A percentile compares a stretch with the other conserved stretches of the same genome.
phyloP scores from a whole-genome alignment of 257 asterid species.

The Solanum piurae region DNA sequence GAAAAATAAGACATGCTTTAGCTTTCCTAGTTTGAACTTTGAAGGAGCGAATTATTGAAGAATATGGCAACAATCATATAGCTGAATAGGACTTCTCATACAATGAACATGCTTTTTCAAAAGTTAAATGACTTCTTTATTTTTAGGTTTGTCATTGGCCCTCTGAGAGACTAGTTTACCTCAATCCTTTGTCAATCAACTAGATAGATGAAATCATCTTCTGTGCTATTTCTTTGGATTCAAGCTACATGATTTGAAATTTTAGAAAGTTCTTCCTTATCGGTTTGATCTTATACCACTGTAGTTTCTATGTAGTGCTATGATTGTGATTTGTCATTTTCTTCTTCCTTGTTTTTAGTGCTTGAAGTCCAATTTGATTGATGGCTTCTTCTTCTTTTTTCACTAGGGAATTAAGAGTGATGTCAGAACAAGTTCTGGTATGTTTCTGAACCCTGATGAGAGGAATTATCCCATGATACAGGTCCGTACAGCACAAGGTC shows the following conservation, averaged over 20 bases:
- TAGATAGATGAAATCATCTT: not conserved
- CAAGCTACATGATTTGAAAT: not conserved
- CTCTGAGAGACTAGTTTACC: not conserved
- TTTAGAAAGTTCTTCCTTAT: not conserved
- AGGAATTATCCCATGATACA: constrained; percentile 57
- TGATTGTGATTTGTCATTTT: not conserved
- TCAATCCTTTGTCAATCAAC: not conserved
- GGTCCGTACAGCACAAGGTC: constrained; percentile 24
- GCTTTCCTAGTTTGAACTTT: not conserved
- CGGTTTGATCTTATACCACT: not conserved
- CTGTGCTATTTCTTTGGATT: not conserved
- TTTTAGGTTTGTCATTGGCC: not conserved
- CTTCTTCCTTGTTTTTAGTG: not conserved
- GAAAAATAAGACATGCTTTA: not conserved
- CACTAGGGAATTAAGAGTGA: constrained; percentile 60
- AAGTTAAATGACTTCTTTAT: not conserved
- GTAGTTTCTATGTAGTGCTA: not conserved
- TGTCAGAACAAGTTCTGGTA: constrained; percentile 81
- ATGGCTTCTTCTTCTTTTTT: not conserved
- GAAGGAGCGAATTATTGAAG: not conserved
- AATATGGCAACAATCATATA: not conserved
- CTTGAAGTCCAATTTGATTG: not conserved
- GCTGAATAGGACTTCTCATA: not conserved
- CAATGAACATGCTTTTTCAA: not conserved
- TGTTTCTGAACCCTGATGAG: constrained; percentile 61